phyloP scores from a whole-genome alignment of 1,284 basidiomycete species.

The Trametes hirsuta region DNA sequence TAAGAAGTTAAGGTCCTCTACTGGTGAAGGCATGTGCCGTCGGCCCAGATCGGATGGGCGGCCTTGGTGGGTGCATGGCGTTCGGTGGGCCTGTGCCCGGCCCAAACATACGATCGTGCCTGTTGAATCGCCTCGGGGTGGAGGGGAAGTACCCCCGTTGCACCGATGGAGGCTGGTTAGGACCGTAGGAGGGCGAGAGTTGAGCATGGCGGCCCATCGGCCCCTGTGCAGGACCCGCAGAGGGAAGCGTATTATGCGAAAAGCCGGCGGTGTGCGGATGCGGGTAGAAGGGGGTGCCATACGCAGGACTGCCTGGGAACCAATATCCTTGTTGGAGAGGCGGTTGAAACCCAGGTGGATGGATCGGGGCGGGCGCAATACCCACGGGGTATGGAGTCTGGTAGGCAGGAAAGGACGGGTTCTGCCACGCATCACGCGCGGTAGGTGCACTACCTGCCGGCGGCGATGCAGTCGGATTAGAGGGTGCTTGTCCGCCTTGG shows the following conservation, averaged over 20 bases:
- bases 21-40: too few relatives aligned
- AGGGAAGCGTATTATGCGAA: background rate
- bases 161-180: background rate
- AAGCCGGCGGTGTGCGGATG: background rate
- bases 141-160: conserved; percentile 15
- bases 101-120: conserved; percentile 2
- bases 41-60: too few relatives aligned
- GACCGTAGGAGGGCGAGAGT: background rate
- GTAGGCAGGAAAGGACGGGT: background rate
- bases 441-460: background rate
- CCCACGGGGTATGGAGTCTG: conserved; percentile 7
- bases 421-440: background rate
- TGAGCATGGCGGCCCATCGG: background rate
- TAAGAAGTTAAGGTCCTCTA: too few relatives aligned
- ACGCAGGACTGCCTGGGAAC: conserved; percentile 11
- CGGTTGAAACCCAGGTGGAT: background rate
- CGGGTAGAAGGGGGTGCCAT: background rate
- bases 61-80: background rate
- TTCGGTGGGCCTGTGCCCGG: background rate
- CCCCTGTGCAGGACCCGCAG: background rate
- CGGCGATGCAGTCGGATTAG: conserved; percentile 5
- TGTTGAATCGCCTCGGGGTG: conserved; percentile 14
- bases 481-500: conserved; percentile 24
- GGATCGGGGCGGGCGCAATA: background rate
- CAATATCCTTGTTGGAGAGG: conserved; percentile 17